Evolutionary conservation across 2,329 filamentous ascomycete species (phyloP), one percentile per base, ranked within the genome.

Genomic region (Botrytis medusae): DNA sequence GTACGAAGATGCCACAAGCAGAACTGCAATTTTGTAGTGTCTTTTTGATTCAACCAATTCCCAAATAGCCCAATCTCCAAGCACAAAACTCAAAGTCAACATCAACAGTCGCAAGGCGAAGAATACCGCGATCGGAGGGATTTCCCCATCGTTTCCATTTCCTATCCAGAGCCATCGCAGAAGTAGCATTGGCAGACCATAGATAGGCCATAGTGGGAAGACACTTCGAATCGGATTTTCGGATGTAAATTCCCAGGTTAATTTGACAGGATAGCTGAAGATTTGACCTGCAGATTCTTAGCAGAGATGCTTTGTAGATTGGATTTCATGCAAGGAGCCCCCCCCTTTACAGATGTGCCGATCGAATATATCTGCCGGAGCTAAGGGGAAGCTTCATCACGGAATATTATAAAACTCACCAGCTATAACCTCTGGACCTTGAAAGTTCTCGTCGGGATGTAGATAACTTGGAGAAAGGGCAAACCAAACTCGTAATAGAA

Each of bases 381-480:
- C 46, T 37, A 18, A 59, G 29, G 9, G 46, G 46, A 60, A 70
- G 60, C 65, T 57, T 9, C 51, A 29, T 9, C 14, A 46, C 37
- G 25, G 46, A 40, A 69, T 48, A 61, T 44, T 62, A 4, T 67
- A 54, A n/a, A 40, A 84, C 91, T 78, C 89, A 98, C 95, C 95
- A 80, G 95, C 95, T 80, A 98, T 96, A 77, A 98, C 92, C 85
- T 99, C 96, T 25, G 96, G 96, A 51, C 96, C 96, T 84, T 99
- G 96, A 80, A 99, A 99, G 86, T 98, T 96, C 87, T 99, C 96
- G 85, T 99, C 96, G 8, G 96, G 96, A 83, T 99, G 96, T 64
- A 99, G 89, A 83, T 99, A 99, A 86, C 95, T 98, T 74, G 96
- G 93, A 76, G 92, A 95, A 77, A 98, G 85, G 74, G 96, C 95